These are phyloP conservation scores for Phytopythium montanum DNA, from an alignment of 352 stramenopile species.

Conservation along the genomic window DNA sequence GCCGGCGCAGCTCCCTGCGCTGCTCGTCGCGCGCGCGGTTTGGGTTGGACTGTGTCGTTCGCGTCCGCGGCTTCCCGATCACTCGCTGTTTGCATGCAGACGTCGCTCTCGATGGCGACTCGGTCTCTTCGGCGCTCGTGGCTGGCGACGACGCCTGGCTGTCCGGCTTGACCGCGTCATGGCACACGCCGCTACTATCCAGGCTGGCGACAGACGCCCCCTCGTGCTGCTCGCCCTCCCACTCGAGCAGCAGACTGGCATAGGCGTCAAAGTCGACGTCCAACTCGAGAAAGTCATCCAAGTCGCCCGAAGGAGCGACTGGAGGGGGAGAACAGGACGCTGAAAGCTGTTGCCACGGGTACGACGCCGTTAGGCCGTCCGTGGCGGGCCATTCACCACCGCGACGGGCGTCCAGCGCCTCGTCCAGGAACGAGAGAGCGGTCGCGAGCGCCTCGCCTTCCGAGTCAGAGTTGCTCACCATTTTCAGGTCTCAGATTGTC, in stretches of 20 bases:
- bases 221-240: neutral
- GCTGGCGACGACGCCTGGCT: neutral
- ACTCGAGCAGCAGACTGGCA: neutral
- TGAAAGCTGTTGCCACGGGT: neutral
- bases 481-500: neutral
- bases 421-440: conserved; percentile 5
- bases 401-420: neutral
- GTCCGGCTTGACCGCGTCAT: neutral
- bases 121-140: neutral
- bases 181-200: neutral
- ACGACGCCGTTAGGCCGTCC: neutral
- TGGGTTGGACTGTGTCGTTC: neutral
- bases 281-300: neutral
- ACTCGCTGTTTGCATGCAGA: neutral
- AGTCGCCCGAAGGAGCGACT: neutral
- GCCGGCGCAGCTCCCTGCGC: conserved; percentile 15
- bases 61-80: neutral
- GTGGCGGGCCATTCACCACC: neutral
- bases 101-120: neutral
- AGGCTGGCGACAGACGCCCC: neutral
- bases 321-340: neutral
- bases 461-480: neutral
- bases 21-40: conserved; percentile 23
- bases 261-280: neutral
- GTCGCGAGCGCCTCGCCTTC: neutral